Evolutionary conservation across 192 early-diverging fungal genomes (phyloP).

Genomic region (Linnemannia zychae): DNA sequence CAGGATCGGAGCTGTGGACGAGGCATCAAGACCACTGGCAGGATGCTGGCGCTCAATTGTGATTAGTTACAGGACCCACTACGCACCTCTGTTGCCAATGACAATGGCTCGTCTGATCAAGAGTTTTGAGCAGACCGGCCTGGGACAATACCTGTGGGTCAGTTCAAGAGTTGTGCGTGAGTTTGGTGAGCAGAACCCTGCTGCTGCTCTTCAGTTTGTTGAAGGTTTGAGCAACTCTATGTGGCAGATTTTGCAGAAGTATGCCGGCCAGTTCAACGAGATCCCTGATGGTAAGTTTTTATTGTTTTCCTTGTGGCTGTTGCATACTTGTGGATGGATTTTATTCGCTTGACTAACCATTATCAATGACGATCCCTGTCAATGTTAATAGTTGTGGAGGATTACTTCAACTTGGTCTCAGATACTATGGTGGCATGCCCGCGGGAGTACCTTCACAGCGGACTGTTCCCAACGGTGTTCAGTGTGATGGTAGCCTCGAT

Average conservation of each 20-base stretch:
- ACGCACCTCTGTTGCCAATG: slow-evolving; percentile 67
- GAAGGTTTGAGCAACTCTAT: slow-evolving; percentile 75
- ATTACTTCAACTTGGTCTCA: slow-evolving; percentile 76
- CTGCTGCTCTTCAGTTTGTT: slow-evolving; percentile 68
- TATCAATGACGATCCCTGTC: background rate
- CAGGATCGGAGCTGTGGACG: slow-evolving; percentile 62
- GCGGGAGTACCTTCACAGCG: slow-evolving; percentile 65
- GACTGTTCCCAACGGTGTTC: slow-evolving; percentile 68
- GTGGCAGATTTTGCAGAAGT: slow-evolving; percentile 67
- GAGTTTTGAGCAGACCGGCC: slow-evolving; percentile 76
- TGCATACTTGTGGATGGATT: background rate
- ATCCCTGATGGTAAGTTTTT: slow-evolving; percentile 76
- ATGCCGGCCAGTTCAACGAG: slow-evolving; percentile 65
- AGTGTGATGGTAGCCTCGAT: slow-evolving; percentile 76
- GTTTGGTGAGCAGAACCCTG: slow-evolving; percentile 70
- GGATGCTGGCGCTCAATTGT: slow-evolving; percentile 72
- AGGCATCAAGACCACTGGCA: slow-evolving; percentile 64
- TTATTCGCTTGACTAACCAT: slow-evolving; percentile 8
- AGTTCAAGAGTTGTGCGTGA: slow-evolving; percentile 73
- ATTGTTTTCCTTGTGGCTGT: background rate
- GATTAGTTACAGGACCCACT: slow-evolving; percentile 66
- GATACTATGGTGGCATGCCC: slow-evolving; percentile 66
- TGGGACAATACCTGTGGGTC: slow-evolving; percentile 88
- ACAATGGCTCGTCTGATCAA: slow-evolving; percentile 73
- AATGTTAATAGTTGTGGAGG: slow-evolving; percentile 76